Evolutionary conservation across 2,329 filamentous ascomycete species (phyloP), one percentile per base, ranked within the genome.

Genomic region (Verticillium isaacii): DNA sequence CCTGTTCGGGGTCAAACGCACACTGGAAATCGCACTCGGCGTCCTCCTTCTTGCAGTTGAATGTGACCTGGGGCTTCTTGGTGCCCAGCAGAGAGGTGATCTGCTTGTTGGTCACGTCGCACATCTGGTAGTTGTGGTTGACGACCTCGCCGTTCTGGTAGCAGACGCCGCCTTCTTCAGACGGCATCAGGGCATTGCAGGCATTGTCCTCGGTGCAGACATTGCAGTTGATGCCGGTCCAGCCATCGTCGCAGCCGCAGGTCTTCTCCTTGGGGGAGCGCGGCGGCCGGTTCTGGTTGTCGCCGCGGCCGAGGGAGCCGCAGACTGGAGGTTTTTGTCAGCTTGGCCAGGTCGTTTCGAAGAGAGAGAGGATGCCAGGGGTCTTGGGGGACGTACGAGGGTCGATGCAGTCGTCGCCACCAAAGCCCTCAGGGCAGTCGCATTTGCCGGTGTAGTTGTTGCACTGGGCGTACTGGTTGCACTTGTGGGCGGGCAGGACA

Each of bases 171-270:
- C 89, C 92, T 64, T 92, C 85, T 3, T 85, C 85, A 15, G 89
- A 87, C 4, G 92, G 91, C 88, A 96, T 96, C 76, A 99, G 80
- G 37, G 91, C 88, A 73, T 95, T 87, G 72, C 95, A 99, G 17
- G 91, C 93, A 67, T 89, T 81, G 73, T 98, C 84, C 4, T 88
- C 87, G 64, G 89, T 88, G 77, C 95, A 99, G 61, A 99, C 92
- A 70, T 95, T 99, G 85, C 95, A 99, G 80, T 99, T 99, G 78
- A 99, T 94, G 66, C 95, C 95, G 50, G 86, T 86, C 95, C 95
- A 99, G 61, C 95, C 95, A 41, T 96, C 91, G 71, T 93, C 90
- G 75, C 95, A 99, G 52, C 92, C 80, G 77, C 95, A 99, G 5
- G 41, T 39, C 50, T 82, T 79, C 62, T 87, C 82, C 65, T 86